Evolutionary conservation across 306 rosid genomes (phyloP).

Genomic region (Vigna unguiculata): DNA sequence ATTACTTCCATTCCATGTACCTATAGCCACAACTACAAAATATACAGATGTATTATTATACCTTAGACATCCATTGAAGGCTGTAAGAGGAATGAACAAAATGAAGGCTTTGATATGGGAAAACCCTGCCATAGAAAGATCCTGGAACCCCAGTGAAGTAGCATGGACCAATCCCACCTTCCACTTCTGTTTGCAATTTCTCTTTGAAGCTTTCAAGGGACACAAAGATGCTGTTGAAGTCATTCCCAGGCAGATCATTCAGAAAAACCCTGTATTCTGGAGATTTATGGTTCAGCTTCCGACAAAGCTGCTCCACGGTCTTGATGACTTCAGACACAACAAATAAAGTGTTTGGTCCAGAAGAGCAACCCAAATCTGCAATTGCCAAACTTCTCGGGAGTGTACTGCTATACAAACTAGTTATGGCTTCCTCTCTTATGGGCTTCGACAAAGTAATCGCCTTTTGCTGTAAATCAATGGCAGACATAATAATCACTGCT

Average conservation of each 20-base stretch:
- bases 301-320: constrained; percentile 46
- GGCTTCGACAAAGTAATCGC: too few relatives aligned
- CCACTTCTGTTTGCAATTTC: constrained; percentile 35
- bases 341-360: constrained; percentile 63
- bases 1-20: too few relatives aligned
- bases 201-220: constrained; percentile 50
- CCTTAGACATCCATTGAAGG: constrained; percentile 67
- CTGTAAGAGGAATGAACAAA: constrained; percentile 64
- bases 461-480: too few relatives aligned
- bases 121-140: constrained; percentile 64
- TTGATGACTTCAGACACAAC: constrained; percentile 49
- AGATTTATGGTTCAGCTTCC: constrained; percentile 34
- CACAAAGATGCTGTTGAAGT: constrained; percentile 60
- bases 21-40: too few relatives aligned
- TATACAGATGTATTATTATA: not conserved
- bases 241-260: constrained; percentile 56
- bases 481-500: too few relatives aligned
- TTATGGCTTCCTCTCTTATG: too few relatives aligned
- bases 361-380: constrained; percentile 73
- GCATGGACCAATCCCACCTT: constrained; percentile 44
- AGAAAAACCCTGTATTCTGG: constrained; percentile 52
- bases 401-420: too few relatives aligned
- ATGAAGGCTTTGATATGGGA: constrained; percentile 43
- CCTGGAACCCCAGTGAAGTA: constrained; percentile 59
- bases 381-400: constrained; percentile 25